These are phyloP conservation scores for Pythium coloratum DNA, from an alignment of 352 stramenopile genomes.

Conservation along the genomic window DNA sequence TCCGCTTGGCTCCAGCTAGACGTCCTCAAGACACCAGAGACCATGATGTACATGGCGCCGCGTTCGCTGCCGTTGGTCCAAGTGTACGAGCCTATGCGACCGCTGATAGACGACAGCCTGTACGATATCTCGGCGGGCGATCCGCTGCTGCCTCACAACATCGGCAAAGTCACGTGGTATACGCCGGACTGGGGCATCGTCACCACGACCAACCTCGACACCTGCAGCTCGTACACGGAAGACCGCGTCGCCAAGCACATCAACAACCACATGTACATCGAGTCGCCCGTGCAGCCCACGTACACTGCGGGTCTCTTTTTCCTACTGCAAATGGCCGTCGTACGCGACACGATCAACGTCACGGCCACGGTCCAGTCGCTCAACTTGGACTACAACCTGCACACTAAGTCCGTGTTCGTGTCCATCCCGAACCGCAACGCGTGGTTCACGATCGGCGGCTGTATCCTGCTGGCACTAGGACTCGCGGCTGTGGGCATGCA, in stretches of 20 bases:
- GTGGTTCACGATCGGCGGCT: neutral
- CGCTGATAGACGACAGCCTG: neutral
- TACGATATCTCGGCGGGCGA: neutral
- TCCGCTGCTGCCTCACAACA: neutral
- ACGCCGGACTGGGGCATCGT: neutral
- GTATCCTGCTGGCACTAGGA: neutral
- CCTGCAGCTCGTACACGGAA: neutral
- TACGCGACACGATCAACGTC: neutral
- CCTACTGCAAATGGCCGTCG: neutral
- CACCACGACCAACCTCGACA: neutral
- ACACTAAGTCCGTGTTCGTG: neutral
- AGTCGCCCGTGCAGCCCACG: neutral
- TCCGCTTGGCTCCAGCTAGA: neutral
- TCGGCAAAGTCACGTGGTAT: neutral
- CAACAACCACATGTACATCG: conserved; percentile 3
- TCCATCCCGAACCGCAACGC: neutral
- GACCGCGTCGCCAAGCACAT: neutral
- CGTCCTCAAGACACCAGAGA: neutral
- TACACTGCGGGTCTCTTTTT: neutral
- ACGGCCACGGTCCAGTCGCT: neutral
- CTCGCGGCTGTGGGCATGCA: neutral
- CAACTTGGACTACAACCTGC: neutral
- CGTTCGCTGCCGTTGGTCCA: neutral
- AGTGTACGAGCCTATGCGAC: neutral
- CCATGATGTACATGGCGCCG: neutral